Evolutionary conservation across 176 grass and related monocot species (phyloP).

Genomic region (bread wheat (Triticum aestivum)): IWGSC_CS_RefSeq_v2.1 NC_057794.1:453793525-453794024

Average conservation of each 20-base stretch:
- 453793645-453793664: slow-evolving; percentile 81
- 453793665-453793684: slow-evolving; percentile 83
- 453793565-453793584: neutral
- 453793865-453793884: slow-evolving; percentile 80
- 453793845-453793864: slow-evolving; percentile 74
- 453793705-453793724: slow-evolving; percentile 84
- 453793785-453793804: slow-evolving; percentile 70
- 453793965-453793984: slow-evolving; percentile 91
- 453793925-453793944: slow-evolving; percentile 99
- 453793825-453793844: slow-evolving; percentile 90
- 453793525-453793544: neutral
- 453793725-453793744: slow-evolving; percentile 61
- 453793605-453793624: neutral
- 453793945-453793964: slow-evolving; percentile 95
- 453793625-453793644: slow-evolving; percentile 89
- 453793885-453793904: slow-evolving; percentile 87
- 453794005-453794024: slow-evolving; percentile 95
- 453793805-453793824: slow-evolving; percentile 83
- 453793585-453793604: neutral
- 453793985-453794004: slow-evolving; percentile 96
- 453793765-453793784: slow-evolving; percentile 92
- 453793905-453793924: slow-evolving; percentile 82
- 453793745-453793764: slow-evolving; percentile 67
- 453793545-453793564: neutral
- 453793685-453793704: slow-evolving; percentile 97